Conservation (phyloP, 2,329 filamentous ascomycete genomes). For the Penicillium sp. region DNA sequence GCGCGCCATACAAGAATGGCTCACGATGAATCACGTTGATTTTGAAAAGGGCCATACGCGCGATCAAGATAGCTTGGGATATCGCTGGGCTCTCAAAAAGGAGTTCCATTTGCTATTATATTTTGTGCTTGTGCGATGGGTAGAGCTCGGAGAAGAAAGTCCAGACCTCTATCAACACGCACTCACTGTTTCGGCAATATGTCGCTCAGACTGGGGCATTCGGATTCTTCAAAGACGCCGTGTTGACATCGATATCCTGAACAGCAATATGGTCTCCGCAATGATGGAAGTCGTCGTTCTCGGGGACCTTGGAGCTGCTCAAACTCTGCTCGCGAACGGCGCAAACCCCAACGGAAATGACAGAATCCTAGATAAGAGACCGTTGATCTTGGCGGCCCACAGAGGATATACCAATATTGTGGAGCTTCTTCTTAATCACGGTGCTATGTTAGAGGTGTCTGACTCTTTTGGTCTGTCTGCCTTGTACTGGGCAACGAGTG, state of each 20-base stretch:
- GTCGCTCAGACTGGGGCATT: constrained; percentile 12
- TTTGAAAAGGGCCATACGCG: constrained; percentile 5
- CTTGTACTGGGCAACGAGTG: constrained; percentile 3
- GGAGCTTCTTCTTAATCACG: constrained; percentile 5
- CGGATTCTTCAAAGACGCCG: constrained; percentile 14
- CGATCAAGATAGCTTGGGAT: constrained; percentile 2
- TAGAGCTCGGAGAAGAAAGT: constrained; percentile 7
- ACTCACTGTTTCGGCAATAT: constrained; percentile 12
- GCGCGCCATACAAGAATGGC: constrained; percentile 15
- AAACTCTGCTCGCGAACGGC: constrained; percentile 16
- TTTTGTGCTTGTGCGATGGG: constrained; percentile 20
- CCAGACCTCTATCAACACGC: constrained; percentile 8
- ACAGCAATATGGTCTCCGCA: constrained; percentile 5
- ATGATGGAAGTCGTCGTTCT: constrained; percentile 9
- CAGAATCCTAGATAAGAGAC: not conserved
- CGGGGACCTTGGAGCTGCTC: constrained; percentile 5
- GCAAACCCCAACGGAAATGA: constrained; percentile 18
- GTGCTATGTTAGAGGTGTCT: constrained; percentile 1
- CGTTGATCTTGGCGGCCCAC: constrained; percentile 14
- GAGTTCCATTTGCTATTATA: constrained; percentile 12
- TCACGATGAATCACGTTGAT: constrained; percentile 10
- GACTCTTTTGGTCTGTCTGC: constrained; percentile 3
- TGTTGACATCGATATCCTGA: constrained; percentile 16
- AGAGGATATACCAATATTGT: constrained; percentile 9
- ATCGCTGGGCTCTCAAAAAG: constrained; percentile 16